Base-by-base conservation (phyloP, 176 grass and related monocot genomes). In the Musa schizocarpa region DNA sequence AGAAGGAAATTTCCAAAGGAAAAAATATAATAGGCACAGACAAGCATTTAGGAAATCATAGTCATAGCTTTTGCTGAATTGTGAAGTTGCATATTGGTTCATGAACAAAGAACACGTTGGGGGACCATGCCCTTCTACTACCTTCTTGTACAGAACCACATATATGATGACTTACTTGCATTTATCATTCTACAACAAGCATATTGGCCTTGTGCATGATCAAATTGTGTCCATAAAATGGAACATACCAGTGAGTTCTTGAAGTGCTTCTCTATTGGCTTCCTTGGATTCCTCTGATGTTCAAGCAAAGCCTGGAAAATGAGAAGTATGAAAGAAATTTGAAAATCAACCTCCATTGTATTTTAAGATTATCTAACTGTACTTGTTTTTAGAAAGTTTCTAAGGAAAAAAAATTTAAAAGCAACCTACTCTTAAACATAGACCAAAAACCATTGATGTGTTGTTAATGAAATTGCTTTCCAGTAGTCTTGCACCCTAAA, bases 381-480 rank as follows among this genome's bases (percentile, higher is more conserved):
- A 50, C 43, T 51, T 21, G 0, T 51, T 50, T n/a, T 16, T 9
- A 50, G 9, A 48, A 50, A 51, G 51, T 59, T 75, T 16, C 51
- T 19, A 12, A 24, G 48, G 34, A 43, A 43, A 77, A 65, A 9
- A 65, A 61, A 56, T 7, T 14, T 11, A 78, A 19, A 3, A 70
- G 10, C 74, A 9, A 52, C 81, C 65, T 88, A 96, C 93, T 86
- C 93, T 82, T 65, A 96, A 83, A 84, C 93, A 96, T 27, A 74
- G 81, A 55, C 93, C 77, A 49, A 96, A 90, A 81, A 96, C 89
- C 89, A 96, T 96, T 11, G 93, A 96, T 53, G 93, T 96, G 61
- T 96, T 96, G 64, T 96, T 96, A 50, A 96, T 92, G 70, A 96
- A 96, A 68, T 90, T 89, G 82, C 93, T 96, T 75, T 96, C 93